phyloP scores from a whole-genome alignment of 2,329 filamentous ascomycete species.

The Botrytis galanthina region DNA sequence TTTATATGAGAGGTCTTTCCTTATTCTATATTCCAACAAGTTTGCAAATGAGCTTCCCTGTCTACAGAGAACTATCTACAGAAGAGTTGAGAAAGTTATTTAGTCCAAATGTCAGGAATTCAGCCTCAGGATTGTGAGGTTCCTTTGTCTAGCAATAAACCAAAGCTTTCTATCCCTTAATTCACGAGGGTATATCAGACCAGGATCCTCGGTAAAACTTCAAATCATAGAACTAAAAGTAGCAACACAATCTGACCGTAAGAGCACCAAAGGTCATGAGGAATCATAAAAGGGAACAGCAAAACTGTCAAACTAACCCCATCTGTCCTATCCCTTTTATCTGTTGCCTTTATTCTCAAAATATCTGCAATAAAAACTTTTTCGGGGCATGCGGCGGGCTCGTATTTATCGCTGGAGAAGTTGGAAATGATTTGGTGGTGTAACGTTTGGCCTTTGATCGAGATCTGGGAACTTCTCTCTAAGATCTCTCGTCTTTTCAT shows the following conservation, averaged over 20 bases:
- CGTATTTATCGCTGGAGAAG: too few relatives aligned
- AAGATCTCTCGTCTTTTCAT: not conserved
- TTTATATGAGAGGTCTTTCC: rapidly evolving
- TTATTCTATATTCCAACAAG: not conserved
- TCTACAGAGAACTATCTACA: not conserved
- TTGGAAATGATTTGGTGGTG: not conserved
- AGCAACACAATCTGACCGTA: not conserved
- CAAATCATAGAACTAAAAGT: not conserved
- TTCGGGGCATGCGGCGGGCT: not conserved
- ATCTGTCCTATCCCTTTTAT: not conserved
- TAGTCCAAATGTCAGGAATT: not conserved
- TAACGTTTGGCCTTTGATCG: not conserved
- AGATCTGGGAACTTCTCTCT: not conserved
- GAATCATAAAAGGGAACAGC: not conserved
- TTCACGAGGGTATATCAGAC: not conserved
- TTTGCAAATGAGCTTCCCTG: too few relatives aligned
- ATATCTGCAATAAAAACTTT: not conserved
- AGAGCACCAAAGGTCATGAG: too few relatives aligned
- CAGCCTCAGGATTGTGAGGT: not conserved
- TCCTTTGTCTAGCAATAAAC: not conserved
- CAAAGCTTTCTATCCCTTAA: not conserved
- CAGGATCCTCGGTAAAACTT: not conserved
- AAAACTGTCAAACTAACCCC: not conserved
- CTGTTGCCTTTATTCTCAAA: not conserved
- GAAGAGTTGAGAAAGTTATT: not conserved